These are phyloP conservation scores for Halophytophthora batemanensis DNA, from an alignment of 352 stramenopile genomes.

Conservation along the genomic window DNA sequence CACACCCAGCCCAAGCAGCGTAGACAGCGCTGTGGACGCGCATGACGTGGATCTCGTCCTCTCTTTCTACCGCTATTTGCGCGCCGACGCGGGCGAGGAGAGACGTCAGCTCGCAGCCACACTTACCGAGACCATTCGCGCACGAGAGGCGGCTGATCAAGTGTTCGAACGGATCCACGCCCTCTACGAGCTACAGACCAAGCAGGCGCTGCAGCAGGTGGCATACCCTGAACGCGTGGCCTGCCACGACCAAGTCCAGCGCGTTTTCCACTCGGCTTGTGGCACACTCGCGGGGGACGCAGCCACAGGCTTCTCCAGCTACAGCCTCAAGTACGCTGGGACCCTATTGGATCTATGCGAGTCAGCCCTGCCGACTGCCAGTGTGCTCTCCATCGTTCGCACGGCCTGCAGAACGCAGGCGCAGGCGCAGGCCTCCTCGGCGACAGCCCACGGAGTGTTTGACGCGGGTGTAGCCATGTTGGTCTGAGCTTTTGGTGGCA, in stretches of 20 bases:
- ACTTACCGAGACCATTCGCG: slow-evolving; percentile 36
- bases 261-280: slow-evolving; percentile 29
- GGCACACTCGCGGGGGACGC: slow-evolving; percentile 21
- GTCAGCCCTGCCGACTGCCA: slow-evolving; percentile 14
- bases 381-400: slow-evolving; percentile 28
- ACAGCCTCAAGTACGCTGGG: slow-evolving; percentile 66
- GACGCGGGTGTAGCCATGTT: slow-evolving; percentile 35
- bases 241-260: slow-evolving; percentile 35
- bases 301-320: slow-evolving; percentile 50
- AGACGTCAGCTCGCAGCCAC: slow-evolving; percentile 37
- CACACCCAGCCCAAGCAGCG: neutral
- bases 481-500: slow-evolving; percentile 1
- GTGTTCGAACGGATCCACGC: slow-evolving; percentile 51
- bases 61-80: slow-evolving; percentile 78
- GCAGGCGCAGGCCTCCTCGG: neutral
- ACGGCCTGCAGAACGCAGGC: slow-evolving; percentile 25
- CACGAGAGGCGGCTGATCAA: slow-evolving; percentile 48
- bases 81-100: slow-evolving; percentile 32
- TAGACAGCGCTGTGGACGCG: slow-evolving; percentile 43
- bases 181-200: slow-evolving; percentile 28
- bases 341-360: slow-evolving; percentile 48
- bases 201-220: slow-evolving; percentile 23
- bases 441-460: slow-evolving; percentile 16
- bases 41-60: slow-evolving; percentile 74
- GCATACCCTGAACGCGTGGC: slow-evolving; percentile 24